Percentiles rank a stretch among this genome's conserved stretches.
phyloP scores from a whole-genome alignment of 768 basidiomycete genomes.

The Pisolithus microcarpus region DNA sequence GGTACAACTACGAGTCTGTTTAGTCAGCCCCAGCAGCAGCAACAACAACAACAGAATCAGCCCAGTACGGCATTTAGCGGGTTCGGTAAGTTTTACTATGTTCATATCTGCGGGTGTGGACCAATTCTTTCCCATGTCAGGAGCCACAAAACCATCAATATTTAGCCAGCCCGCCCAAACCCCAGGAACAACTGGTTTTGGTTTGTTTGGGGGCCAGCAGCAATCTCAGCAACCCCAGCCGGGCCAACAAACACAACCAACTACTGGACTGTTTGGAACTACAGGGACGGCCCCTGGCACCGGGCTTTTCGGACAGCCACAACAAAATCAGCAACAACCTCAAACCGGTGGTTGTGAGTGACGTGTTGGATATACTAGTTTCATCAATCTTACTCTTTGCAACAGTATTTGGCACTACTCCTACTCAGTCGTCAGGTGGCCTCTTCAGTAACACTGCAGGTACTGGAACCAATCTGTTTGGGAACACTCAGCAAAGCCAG shows the following conservation, averaged over 20 bases:
- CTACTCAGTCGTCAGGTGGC: constrained; percentile 23
- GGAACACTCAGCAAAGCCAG: constrained; percentile 28
- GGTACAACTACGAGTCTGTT: constrained; percentile 21
- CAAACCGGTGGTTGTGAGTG: constrained; percentile 31
- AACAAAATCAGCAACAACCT: constrained; percentile 30
- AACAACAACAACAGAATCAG: constrained; percentile 11
- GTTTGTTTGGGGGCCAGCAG: constrained; percentile 20
- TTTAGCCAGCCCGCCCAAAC: constrained; percentile 46
- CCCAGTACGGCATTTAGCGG: constrained; percentile 33
- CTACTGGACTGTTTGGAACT: constrained; percentile 26
- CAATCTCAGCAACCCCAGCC: constrained; percentile 17
- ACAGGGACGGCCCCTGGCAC: constrained; percentile 11
- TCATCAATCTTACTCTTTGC: background rate
- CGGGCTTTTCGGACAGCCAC: constrained; percentile 28
- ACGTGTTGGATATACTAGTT: background rate
- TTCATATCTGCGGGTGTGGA: background rate
- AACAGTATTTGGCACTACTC: constrained; percentile 33
- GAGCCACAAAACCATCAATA: constrained; percentile 36
- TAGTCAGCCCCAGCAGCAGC: constrained; percentile 30
- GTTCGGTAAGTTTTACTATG: constrained; percentile 24
- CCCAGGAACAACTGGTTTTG: constrained; percentile 28
- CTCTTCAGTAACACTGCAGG: constrained; percentile 33
- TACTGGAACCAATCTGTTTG: constrained; percentile 29
- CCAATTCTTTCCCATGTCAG: constrained; percentile 13
- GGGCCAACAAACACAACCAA: constrained; percentile 17